Conservation (phyloP, 148 eudicot species). For the Pouteria glomerata region DNA sequence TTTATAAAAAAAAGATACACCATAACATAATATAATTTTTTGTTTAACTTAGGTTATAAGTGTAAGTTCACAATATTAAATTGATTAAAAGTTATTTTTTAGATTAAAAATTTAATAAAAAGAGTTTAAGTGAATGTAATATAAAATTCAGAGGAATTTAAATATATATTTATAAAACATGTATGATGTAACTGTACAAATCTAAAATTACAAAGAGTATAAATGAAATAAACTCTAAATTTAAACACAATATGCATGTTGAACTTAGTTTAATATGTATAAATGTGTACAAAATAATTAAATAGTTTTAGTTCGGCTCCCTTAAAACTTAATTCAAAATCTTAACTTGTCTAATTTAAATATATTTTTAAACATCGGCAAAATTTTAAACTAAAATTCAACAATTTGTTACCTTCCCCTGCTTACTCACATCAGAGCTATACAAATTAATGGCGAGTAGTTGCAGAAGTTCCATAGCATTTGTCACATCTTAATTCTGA, state of each 20-base stretch:
- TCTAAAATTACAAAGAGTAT: background rate
- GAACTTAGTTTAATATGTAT: background rate
- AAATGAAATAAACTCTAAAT: background rate
- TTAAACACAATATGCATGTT: background rate
- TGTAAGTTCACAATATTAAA: background rate
- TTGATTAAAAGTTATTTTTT: too few relatives aligned
- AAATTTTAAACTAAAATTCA: background rate
- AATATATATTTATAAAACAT: background rate
- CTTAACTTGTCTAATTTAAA: background rate
- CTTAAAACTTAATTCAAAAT: background rate
- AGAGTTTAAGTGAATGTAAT: too few relatives aligned
- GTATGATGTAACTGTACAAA: background rate
- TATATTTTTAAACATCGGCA: background rate
- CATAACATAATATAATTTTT: background rate
- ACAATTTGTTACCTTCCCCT: background rate
- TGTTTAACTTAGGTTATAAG: background rate
- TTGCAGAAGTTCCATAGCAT: background rate
- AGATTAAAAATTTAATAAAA: too few relatives aligned
- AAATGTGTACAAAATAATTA: background rate
- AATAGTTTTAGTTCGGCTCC: background rate
- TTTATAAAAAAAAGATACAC: too few relatives aligned
- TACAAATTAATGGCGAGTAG: background rate
- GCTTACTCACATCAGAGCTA: background rate
- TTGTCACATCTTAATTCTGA: background rate
- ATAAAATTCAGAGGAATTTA: background rate